Evolutionary conservation across 257 asterid species (phyloP).

Genomic region (Solanum ossicruentum): DNA sequence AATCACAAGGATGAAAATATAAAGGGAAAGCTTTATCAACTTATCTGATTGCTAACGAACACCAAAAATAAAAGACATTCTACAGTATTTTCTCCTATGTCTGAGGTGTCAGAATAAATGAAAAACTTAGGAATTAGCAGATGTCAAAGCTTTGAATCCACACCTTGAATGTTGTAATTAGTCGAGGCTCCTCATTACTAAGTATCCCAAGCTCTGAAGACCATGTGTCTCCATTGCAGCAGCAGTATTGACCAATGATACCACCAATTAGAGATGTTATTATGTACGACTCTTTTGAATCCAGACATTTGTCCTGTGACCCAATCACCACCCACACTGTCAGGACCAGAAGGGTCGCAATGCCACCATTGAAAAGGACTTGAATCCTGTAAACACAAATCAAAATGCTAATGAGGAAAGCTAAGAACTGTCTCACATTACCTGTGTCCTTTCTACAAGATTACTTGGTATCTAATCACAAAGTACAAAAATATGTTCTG

Average conservation of each 20-base stretch:
- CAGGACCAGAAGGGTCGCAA: conserved; percentile 51
- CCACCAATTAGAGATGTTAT: conserved; percentile 61
- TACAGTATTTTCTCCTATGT: background rate
- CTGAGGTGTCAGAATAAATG: background rate
- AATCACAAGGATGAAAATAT: background rate
- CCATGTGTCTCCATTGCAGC: conserved; percentile 98
- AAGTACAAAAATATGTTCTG: background rate
- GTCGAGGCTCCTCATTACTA: conserved; percentile 75
- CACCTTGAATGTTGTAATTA: conserved; percentile 86
- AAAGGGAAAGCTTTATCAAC: background rate
- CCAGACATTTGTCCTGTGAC: conserved; percentile 55
- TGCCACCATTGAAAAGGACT: conserved; percentile 74
- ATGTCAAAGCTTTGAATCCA: background rate
- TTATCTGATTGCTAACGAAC: background rate
- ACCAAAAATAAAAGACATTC: background rate
- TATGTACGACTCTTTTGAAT: conserved; percentile 60
- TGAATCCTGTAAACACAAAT: conserved; percentile 53
- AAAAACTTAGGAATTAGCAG: background rate
- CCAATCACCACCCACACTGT: conserved; percentile 55
- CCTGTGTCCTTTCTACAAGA: background rate
- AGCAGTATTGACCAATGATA: conserved; percentile 82
- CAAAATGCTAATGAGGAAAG: background rate
- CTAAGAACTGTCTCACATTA: background rate
- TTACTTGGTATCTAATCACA: background rate
- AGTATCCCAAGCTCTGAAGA: conserved; percentile 96